Percentiles rank a stretch among this genome's conserved stretches.
Evolutionary conservation across 1,139 yeast species (phyloP).

Genomic region (Saccharomycopsis crataegensis): DNA sequence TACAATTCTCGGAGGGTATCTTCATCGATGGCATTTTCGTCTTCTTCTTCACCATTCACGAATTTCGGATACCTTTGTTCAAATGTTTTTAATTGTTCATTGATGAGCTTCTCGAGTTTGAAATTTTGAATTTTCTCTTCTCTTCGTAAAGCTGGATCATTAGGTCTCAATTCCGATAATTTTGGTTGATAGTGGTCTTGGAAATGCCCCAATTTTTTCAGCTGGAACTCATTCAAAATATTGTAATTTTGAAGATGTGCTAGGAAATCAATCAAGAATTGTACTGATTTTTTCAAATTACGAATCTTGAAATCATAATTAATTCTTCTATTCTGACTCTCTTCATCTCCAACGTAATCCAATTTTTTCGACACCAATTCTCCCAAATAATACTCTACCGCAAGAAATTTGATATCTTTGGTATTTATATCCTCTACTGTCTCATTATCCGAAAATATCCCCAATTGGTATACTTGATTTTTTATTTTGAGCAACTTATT

Average conservation of each 20-base stretch:
- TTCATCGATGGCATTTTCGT: constrained; percentile 47
- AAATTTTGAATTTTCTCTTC: constrained; percentile 67
- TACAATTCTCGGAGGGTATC: constrained; percentile 50
- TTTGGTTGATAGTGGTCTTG: constrained; percentile 35
- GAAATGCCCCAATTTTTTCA: constrained; percentile 34
- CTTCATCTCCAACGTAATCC: constrained; percentile 20
- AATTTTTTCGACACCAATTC: constrained; percentile 25
- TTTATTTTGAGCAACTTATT: constrained; percentile 29
- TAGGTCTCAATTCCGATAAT: constrained; percentile 32
- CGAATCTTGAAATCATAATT: constrained; percentile 28
- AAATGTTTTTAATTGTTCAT: constrained; percentile 34
- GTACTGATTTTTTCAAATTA: constrained; percentile 37
- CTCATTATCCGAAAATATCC: constrained; percentile 59
- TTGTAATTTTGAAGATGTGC: constrained; percentile 35
- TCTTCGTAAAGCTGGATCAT: constrained; percentile 49
- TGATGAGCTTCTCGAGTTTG: constrained; percentile 51
- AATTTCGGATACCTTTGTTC: constrained; percentile 26
- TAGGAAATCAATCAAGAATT: constrained; percentile 39
- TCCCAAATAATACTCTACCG: constrained; percentile 47
- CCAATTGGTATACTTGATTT: constrained; percentile 27
- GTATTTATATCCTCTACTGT: constrained; percentile 49
- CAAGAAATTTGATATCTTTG: constrained; percentile 45
- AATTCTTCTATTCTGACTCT: constrained; percentile 19
- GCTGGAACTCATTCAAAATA: constrained; percentile 36
- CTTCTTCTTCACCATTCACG: constrained; percentile 30